Percentiles rank a stretch among this genome's conserved stretches.
These are phyloP conservation scores for Ophiostoma sp. DNA, from an alignment of 2,329 filamentous ascomycete genomes.

Conservation along the genomic window DNA sequence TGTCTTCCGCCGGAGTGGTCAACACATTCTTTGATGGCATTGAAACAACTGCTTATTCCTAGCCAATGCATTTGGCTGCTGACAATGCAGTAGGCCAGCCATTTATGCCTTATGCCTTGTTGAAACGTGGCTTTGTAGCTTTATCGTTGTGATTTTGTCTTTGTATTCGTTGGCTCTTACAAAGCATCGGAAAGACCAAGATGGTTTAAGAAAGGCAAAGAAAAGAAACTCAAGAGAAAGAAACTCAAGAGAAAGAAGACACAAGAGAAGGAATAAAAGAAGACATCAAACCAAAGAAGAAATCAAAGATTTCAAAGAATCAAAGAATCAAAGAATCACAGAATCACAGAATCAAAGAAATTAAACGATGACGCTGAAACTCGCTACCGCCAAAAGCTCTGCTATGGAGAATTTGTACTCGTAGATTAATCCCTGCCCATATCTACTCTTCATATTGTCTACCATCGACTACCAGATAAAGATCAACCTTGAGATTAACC, in stretches of 20 bases:
- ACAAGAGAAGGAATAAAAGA: too few species aligned
- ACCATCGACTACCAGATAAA: background rate
- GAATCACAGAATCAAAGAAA: background rate
- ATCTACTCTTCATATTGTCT: too few species aligned
- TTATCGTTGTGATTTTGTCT: too few species aligned
- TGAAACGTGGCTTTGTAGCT: background rate
- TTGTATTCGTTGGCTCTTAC: too few species aligned
- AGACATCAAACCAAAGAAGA: background rate
- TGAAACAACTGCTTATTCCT: constrained; percentile 11
- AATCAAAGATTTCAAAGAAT: background rate
- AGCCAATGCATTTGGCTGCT: constrained; percentile 1
- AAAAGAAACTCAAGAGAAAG: too few species aligned
- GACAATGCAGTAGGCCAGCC: background rate
- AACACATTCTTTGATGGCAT: background rate
- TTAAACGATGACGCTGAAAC: background rate
- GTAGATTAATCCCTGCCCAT: background rate
- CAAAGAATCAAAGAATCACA: background rate
- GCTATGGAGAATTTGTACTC: background rate
- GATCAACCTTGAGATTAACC: constrained; percentile 12
- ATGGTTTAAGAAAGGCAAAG: too few species aligned
- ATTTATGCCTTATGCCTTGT: background rate
- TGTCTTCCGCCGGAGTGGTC: too few species aligned
- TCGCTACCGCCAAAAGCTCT: background rate
- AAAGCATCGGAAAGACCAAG: too few species aligned
- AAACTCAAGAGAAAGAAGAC: too few species aligned